Evolutionary conservation across 1,139 yeast genomes (phyloP), one percentile per base, ranked within the genome.

Genomic region (Blastobotrys serpentis): DNA sequence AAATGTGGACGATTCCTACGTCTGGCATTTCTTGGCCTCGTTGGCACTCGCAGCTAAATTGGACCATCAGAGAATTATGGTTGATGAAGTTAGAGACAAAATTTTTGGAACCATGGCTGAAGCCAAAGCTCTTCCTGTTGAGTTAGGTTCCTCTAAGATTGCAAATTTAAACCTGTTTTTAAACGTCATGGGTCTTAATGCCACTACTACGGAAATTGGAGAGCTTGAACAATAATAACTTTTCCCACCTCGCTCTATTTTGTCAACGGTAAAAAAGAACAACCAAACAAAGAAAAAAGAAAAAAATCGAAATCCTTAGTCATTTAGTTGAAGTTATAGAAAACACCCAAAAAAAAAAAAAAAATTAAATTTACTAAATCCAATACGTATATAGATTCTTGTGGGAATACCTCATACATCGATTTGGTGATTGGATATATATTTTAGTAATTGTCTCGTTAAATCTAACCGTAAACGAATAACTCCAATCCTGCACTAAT

Each of bases 11-110:
- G 90, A 84, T 56, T 80, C 95, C 0, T 89, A 90, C 62, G 90
- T 89, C 43, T 92, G 98, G 98, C 98, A 92, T 71, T 90, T 92
- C 64, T 77, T 92, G 69, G 98, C 98, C 32, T 86, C 96, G 11
- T 76, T 92, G 53, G 94, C 98, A 0, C 75, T 92, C 55, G 94
- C 96, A 54, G 97, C 98, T 58, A 85, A 86, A 65, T 76, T 90
- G 60, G 88, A 85, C 60, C 97, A 90, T 68, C 98, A 92, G 75
- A 81, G 97, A 71, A 82, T 88, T 54, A 85, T 92, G 60, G 96
- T 92, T 45, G 98, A 89, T 67, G 97, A 90, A 66, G 92, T 89
- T 18, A 81, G 98, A 69, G 95, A 87, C 63, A 90, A 87, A 68
- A 90, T 92, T 54, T 90, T 92, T 63, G 95, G 94, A 32, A 86